Percentiles rank a stretch among this genome's conserved stretches.
phyloP scores from a whole-genome alignment of 2,329 filamentous ascomycete genomes.

The Parascedosporium putredinis region DNA sequence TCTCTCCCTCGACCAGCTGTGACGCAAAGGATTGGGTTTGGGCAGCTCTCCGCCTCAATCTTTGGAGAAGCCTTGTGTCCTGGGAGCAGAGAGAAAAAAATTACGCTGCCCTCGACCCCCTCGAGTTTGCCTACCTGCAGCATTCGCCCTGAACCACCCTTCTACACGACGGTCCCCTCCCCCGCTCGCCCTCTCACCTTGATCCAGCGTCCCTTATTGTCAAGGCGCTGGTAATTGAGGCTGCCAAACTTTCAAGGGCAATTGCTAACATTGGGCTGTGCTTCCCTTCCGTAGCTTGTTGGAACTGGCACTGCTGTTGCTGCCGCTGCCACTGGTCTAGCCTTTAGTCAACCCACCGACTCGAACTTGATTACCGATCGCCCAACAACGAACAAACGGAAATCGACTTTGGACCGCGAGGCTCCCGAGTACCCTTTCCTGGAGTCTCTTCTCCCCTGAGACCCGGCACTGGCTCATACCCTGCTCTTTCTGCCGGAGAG shows the following conservation, averaged over 20 bases:
- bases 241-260: not conserved
- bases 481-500: constrained; percentile 20
- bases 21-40: too few relatives aligned
- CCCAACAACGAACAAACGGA: constrained; percentile 14
- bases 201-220: not conserved
- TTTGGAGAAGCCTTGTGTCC: not conserved
- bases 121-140: too few relatives aligned
- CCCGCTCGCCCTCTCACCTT: not conserved
- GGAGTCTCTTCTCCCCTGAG: constrained; percentile 23
- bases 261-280: constrained; percentile 6
- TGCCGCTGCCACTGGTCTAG: constrained; percentile 47
- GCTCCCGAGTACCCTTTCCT: constrained; percentile 18
- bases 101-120: too few relatives aligned
- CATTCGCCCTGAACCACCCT: too few relatives aligned
- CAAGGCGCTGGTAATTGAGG: too few relatives aligned
- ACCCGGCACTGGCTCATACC: constrained; percentile 32
- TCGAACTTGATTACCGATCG: constrained; percentile 21
- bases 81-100: not conserved
- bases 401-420: constrained; percentile 24
- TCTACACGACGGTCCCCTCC: too few relatives aligned
- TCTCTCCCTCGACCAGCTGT: too few relatives aligned
- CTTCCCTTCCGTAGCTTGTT: constrained; percentile 36
- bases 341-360: constrained; percentile 45
- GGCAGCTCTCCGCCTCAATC: not conserved
- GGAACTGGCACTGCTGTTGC: constrained; percentile 52